A percentile compares a stretch with the other conserved stretches of the same genome.
These are phyloP conservation scores for Pichia sp. DNA, from an alignment of 1,139 yeast genomes.

Conservation along the genomic window DNA sequence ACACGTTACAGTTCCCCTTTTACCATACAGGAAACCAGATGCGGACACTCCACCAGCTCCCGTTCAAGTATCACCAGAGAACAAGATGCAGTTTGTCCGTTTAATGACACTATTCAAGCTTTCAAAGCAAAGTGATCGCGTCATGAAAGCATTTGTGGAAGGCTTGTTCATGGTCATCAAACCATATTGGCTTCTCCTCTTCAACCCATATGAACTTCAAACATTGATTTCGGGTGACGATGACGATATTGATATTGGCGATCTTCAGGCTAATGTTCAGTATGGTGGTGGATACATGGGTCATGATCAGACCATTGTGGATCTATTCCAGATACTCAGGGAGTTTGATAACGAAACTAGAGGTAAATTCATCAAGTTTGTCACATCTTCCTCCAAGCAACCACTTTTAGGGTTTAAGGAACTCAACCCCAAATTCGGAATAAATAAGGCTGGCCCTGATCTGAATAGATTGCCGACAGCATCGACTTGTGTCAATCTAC, in stretches of 20 bases:
- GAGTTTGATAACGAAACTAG: conserved; percentile 61
- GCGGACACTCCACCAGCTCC: neutral
- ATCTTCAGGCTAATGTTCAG: conserved; percentile 55
- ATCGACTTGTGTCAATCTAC: conserved; percentile 83
- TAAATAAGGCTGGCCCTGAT: conserved; percentile 57
- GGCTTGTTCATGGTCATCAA: conserved; percentile 69
- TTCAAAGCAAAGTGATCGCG: conserved; percentile 53
- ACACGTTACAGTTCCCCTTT: conserved; percentile 45
- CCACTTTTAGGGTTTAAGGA: conserved; percentile 82
- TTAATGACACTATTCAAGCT: conserved; percentile 74
- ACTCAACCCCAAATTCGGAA: conserved; percentile 73
- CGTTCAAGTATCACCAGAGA: conserved; percentile 38
- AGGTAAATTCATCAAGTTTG: conserved; percentile 67
- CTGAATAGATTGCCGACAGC: conserved; percentile 74
- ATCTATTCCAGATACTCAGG: conserved; percentile 70
- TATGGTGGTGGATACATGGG: conserved; percentile 57
- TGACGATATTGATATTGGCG: conserved; percentile 59
- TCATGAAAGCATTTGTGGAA: conserved; percentile 55
- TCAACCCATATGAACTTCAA: conserved; percentile 77
- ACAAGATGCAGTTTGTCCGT: conserved; percentile 69
- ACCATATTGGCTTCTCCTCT: conserved; percentile 74
- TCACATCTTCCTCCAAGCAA: conserved; percentile 85
- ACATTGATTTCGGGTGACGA: conserved; percentile 81
- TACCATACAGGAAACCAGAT: conserved; percentile 29
- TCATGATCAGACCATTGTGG: conserved; percentile 47